Base-by-base conservation (phyloP, 129 eudicot genomes). In the Escallonia herrerae region DNA sequence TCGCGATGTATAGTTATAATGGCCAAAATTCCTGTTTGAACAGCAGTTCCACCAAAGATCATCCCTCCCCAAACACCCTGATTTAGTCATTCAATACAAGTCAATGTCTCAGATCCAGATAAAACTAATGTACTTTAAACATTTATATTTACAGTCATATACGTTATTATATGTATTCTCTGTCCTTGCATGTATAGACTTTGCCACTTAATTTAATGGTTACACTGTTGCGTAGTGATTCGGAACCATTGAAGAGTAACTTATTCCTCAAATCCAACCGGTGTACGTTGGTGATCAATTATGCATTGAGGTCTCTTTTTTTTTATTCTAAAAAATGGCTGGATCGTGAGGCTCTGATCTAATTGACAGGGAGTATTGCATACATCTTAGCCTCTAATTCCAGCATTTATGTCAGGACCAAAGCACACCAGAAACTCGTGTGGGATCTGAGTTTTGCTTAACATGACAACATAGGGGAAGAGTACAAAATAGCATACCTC, bases 11-110 rank as follows among this genome's bases (percentile, higher is more conserved):
- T 43, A 4, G 89, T 85, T 46, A 85, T 41, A 49, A 85, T 9
- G 56, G 71, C 77, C 53, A 89, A 76, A 43, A 89, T 64, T 44
- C 85, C 42, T 4, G 96, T 89, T 40, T 89, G 96, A 15, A 89
- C 60, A 15, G 90, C 87, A 2, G 96, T 89, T 77, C 95, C 96
- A 55, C 96, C 96, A 47, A 89, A 86, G 5, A 89, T 75, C 96
- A 89, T 89, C 33, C 96, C 96, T 14, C 77, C 87, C 96, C 96
- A 89, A 15, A 89, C 77, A 48, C 96, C 96, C 96, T 82, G 44
- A 52, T 68, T 40, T 8, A 8, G 40, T 6, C 10, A 63, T 63
- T 63, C 40, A 13, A n/a, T 14, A 7, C 13, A 42, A 5, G 3
- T 14, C 13, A 60, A 13, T 5, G 13, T 13, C 40, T 15, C 15